Percentiles rank a stretch among this genome's conserved stretches.
These are phyloP conservation scores for Cordyceps javanica DNA, from an alignment of 2,329 filamentous ascomycete genomes.

Conservation along the genomic window DNA sequence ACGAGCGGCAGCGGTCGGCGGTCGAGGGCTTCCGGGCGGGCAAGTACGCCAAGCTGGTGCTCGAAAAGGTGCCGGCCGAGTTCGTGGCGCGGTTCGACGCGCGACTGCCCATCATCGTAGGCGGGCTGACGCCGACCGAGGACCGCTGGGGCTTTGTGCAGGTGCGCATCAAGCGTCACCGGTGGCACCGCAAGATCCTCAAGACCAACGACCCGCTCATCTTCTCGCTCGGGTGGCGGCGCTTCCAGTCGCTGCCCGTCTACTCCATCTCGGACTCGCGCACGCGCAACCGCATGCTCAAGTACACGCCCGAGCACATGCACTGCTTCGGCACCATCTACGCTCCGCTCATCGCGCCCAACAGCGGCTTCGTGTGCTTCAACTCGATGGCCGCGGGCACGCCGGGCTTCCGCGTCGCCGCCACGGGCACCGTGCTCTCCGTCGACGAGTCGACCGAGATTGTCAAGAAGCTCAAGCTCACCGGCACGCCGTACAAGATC, in stretches of 20 bases:
- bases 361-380: constrained; percentile 91
- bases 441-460: constrained; percentile 96
- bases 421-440: constrained; percentile 85
- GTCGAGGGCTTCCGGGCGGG: constrained; percentile 90
- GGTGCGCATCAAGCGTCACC: constrained; percentile 90
- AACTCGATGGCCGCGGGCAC: constrained; percentile 80
- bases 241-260: constrained; percentile 87
- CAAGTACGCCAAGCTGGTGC: constrained; percentile 85
- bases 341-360: constrained; percentile 88
- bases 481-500: constrained; percentile 90
- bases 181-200: constrained; percentile 98
- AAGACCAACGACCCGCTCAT: constrained; percentile 98
- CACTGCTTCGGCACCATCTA: constrained; percentile 97
- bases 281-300: constrained; percentile 93
- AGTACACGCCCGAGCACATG: constrained; percentile 99
- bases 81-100: constrained; percentile 80
- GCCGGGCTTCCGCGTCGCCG: constrained; percentile 88
- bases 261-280: constrained; percentile 95
- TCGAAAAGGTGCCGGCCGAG: constrained; percentile 85
- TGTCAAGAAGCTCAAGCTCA: constrained; percentile 98
- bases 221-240: constrained; percentile 91
- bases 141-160: constrained; percentile 95
- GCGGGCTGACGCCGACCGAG: constrained; percentile 88
- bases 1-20: constrained; percentile 72
- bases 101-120: constrained; percentile 76